phyloP scores from a whole-genome alignment of 1,284 basidiomycete genomes.

The Sanghuangporus baumii region DNA sequence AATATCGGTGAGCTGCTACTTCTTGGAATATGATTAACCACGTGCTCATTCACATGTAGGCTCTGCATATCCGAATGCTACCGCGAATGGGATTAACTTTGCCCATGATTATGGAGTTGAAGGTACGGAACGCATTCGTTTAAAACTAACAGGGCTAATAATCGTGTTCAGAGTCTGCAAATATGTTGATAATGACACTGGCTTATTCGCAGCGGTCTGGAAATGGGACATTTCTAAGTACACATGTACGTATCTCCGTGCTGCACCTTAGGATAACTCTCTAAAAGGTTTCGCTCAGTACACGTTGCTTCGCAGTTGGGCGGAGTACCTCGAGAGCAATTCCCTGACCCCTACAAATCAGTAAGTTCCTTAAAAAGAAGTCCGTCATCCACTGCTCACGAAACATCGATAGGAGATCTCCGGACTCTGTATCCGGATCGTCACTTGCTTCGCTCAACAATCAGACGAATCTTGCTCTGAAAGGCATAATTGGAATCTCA shows the following conservation, averaged over 20 bases:
- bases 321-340: constrained; percentile 32
- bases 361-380: constrained; percentile 21
- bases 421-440: neutral
- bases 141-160: neutral
- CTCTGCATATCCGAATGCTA: constrained; percentile 24
- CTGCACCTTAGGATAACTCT: constrained; percentile 21
- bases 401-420: neutral
- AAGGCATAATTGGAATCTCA: constrained; percentile 37
- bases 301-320: constrained; percentile 35
- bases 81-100: constrained; percentile 21
- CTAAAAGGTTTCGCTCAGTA: constrained; percentile 38
- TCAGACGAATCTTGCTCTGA: constrained; percentile 34
- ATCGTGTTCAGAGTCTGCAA: constrained; percentile 29
- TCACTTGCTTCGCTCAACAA: constrained; percentile 12
- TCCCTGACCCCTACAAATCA: constrained; percentile 31
- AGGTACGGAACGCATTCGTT: constrained; percentile 22
- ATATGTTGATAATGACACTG: constrained; percentile 37
- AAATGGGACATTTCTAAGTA: constrained; percentile 5
- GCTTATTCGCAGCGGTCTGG: constrained; percentile 33
- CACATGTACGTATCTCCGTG: constrained; percentile 3
- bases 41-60: constrained; percentile 1
- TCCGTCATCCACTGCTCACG: neutral
- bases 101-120: constrained; percentile 25
- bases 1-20: constrained; percentile 33
- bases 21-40: neutral